Evolutionary conservation across 139 green algal genomes (phyloP).

Genomic region (Astrephomene gubernaculifera): DNA sequence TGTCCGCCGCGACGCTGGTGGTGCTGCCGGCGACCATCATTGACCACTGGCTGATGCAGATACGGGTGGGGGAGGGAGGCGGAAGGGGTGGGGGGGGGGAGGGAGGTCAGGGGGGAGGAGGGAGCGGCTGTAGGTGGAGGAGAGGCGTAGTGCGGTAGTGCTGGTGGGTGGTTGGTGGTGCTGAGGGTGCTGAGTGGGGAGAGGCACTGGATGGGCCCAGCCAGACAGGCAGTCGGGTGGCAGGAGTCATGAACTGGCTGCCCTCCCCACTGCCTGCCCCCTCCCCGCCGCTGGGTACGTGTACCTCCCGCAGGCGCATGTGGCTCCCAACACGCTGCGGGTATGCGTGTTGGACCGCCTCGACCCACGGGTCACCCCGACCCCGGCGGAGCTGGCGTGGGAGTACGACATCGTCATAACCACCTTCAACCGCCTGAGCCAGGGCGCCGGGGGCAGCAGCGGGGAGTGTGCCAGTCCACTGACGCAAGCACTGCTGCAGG

Average conservation of each 20-base stretch:
- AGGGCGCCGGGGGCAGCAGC: slow-evolving; percentile 6
- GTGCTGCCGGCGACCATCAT: slow-evolving; percentile 90
- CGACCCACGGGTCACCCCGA: background rate
- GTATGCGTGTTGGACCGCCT: slow-evolving; percentile 64
- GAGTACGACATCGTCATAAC: slow-evolving; percentile 81
- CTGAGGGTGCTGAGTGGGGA: too few species aligned
- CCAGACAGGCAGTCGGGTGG: too few species aligned
- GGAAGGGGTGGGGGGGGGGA: too few species aligned
- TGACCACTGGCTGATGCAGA: slow-evolving; percentile 89
- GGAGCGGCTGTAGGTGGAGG: too few species aligned
- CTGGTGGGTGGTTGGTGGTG: too few species aligned
- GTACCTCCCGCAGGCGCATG: slow-evolving; percentile 70
- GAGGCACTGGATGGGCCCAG: too few species aligned
- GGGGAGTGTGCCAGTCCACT: slow-evolving; percentile 11
- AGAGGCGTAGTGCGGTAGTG: too few species aligned
- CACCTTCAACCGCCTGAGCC: slow-evolving; percentile 74
- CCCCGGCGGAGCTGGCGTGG: slow-evolving; percentile 83
- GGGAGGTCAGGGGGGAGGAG: too few species aligned
- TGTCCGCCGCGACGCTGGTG: slow-evolving; percentile 93
- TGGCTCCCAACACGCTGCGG: slow-evolving; percentile 55
- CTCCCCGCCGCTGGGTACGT: background rate
- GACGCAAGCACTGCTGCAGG: background rate
- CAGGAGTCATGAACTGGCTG: too few species aligned
- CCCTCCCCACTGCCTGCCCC: too few species aligned
- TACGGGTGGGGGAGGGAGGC: slow-evolving; percentile 47